These are phyloP conservation scores for Pythium vanterpoolii DNA, from an alignment of 352 stramenopile species.

Conservation along the genomic window DNA sequence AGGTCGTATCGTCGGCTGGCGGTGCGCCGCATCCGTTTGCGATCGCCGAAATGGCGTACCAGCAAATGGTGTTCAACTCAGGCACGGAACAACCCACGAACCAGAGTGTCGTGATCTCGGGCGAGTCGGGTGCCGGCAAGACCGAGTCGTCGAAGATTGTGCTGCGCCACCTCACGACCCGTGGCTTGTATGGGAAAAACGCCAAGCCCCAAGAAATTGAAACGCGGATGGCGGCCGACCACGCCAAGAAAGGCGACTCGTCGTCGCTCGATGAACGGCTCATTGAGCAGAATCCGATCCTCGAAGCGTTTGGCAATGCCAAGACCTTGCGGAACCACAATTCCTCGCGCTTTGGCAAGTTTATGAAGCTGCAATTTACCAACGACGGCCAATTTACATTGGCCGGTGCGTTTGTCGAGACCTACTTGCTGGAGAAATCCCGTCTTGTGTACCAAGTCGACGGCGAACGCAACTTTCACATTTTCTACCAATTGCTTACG, in stretches of 20 bases:
- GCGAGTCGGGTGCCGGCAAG: slow-evolving; percentile 87
- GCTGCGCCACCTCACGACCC: slow-evolving; percentile 83
- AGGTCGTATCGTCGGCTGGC: slow-evolving; percentile 70
- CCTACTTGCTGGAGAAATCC: slow-evolving; percentile 87
- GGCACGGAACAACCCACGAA: slow-evolving; percentile 83
- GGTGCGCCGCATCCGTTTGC: slow-evolving; percentile 82
- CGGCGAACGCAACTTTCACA: slow-evolving; percentile 94
- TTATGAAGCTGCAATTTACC: slow-evolving; percentile 96
- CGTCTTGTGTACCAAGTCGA: slow-evolving; percentile 87
- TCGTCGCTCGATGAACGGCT: slow-evolving; percentile 73
- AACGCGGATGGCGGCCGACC: slow-evolving; percentile 36
- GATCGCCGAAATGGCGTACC: slow-evolving; percentile 89
- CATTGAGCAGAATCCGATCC: slow-evolving; percentile 86
- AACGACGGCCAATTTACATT: slow-evolving; percentile 79
- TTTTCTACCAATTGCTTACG: slow-evolving; percentile 92
- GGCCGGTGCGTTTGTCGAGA: slow-evolving; percentile 84
- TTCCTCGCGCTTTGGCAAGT: slow-evolving; percentile 96
- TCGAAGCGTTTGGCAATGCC: slow-evolving; percentile 89
- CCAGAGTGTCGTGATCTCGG: slow-evolving; percentile 85
- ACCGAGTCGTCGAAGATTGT: slow-evolving; percentile 91
- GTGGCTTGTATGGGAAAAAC: slow-evolving; percentile 85
- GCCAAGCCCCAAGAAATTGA: slow-evolving; percentile 75
- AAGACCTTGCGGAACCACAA: slow-evolving; percentile 97
- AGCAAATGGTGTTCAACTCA: slow-evolving; percentile 90
- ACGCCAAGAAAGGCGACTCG: slow-evolving; percentile 24